Evolutionary conservation across 148 eudicot species (phyloP), one percentile per base, ranked within the genome.

Genomic region (Arctostaphylos glauca): DNA sequence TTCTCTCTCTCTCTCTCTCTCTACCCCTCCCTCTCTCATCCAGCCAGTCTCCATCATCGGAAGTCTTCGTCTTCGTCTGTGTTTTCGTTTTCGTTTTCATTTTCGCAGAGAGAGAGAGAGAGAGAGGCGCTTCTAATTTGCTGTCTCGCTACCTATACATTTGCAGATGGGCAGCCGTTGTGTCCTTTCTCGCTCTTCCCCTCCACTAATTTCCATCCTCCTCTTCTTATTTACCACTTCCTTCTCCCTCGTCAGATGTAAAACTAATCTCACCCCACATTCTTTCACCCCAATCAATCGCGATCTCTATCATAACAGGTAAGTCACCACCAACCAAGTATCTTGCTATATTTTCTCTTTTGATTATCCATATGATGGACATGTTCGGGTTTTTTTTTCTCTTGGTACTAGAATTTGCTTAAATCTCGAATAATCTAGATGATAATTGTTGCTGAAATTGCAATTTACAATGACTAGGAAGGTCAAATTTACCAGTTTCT

Each of bases 261-360:
- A 84, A 71, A 70, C 74, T 66, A 86, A 84, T 85, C 83, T 85
- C 76, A 60, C 84, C 18, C 31, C 23, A 16, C 64, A 80, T 73
- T 54, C 79, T 71, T 48, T 87, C 64, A 92, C 95, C 62, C 94
- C 98, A 12, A 96, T 96, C 87, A 94, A 96, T 87, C 92, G 83
- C 83, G 95, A 94, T 93, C 98, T 96, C 41, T 96, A 96, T 73
- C 99, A 91, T 85, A 87, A 90, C 79, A 94, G 99, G 98, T 93
- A 76, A 66, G 62, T 83, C 50, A 23, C 68, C 19, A 5, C 0
- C 31, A 76, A 44, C n/a, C 38, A 1, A 31, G n/a, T 18, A 15
- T 76, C 16, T 31, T 21, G 12, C 48, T 10, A 18, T 23, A 16
- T 3, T 41, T 5, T 52, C n/a, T 67, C 47, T 31, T 1, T 77